Percentiles rank a stretch among this genome's conserved stretches.
phyloP scores from a whole-genome alignment of 352 stramenopile species.

The Globisporangium recalcitrans region DNA sequence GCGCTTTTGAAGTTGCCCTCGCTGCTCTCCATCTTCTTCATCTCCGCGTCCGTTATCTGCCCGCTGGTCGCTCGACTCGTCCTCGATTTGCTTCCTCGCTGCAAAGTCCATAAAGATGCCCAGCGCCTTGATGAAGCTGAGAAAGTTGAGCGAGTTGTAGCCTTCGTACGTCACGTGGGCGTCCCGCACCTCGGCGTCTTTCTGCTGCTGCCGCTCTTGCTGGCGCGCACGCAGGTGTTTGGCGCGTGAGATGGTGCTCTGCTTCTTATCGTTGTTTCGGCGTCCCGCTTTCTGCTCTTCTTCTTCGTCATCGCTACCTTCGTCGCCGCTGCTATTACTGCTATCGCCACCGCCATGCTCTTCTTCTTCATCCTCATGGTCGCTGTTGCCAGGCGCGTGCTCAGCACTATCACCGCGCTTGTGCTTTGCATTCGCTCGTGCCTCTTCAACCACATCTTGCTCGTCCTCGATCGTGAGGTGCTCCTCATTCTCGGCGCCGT shows the following conservation, averaged over 20 bases:
- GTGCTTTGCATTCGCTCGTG: background rate
- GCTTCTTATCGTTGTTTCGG: background rate
- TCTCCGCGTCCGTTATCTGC: background rate
- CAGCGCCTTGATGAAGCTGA: conserved; percentile 64
- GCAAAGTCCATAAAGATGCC: conserved; percentile 37
- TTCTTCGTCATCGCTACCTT: background rate
- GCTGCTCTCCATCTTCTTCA: too few relatives aligned
- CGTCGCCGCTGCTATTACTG: background rate
- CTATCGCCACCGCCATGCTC: background rate
- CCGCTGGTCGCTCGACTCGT: background rate
- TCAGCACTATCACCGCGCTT: background rate
- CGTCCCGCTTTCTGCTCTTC: background rate
- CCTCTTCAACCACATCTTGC: conserved; percentile 1
- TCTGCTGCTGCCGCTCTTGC: conserved; percentile 6
- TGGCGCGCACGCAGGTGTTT: conserved; percentile 1
- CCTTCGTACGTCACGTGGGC: conserved; percentile 22
- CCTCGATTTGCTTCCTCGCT: background rate
- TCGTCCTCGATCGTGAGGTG: conserved; percentile 15
- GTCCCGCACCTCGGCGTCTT: background rate
- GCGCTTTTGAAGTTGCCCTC: too few relatives aligned
- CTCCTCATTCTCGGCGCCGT: background rate
- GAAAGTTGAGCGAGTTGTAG: conserved; percentile 61
- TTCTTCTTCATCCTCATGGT: background rate
- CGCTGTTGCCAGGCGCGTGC: background rate
- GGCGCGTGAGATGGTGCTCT: background rate